Percentiles rank a stretch among this genome's conserved stretches.
Conservation (phyloP, 495 filamentous ascomycete species). For the Tetracladium setigerum region DNA sequence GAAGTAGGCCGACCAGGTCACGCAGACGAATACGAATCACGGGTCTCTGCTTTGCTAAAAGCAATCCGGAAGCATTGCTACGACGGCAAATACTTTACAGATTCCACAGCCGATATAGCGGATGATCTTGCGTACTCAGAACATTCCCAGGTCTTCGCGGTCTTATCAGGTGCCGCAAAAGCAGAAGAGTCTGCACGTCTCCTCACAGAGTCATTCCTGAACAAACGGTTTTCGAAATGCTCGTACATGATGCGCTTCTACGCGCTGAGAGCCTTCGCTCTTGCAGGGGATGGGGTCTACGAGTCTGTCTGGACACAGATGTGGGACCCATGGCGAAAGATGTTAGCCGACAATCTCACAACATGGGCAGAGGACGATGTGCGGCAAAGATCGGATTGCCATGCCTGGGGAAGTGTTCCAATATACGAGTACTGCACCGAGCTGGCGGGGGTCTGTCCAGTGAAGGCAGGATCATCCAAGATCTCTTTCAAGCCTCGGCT, state of each 20-base stretch:
- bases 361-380: slow-evolving; percentile 37
- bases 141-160: slow-evolving; percentile 31
- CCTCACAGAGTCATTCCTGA: slow-evolving; percentile 17
- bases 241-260: slow-evolving; percentile 36
- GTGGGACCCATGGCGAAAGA: slow-evolving; percentile 27
- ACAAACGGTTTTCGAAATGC: slow-evolving; percentile 26
- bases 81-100: slow-evolving; percentile 17
- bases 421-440: slow-evolving; percentile 34
- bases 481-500: slow-evolving; percentile 28
- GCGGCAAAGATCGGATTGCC: slow-evolving; percentile 32
- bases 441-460: slow-evolving; percentile 23
- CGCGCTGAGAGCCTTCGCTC: slow-evolving; percentile 26
- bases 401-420: slow-evolving; percentile 36
- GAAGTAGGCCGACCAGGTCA: slow-evolving; percentile 25
- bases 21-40: slow-evolving; percentile 27
- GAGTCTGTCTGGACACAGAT: slow-evolving; percentile 17
- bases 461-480: slow-evolving; percentile 20
- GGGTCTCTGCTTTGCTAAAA: slow-evolving; percentile 15
- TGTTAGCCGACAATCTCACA: slow-evolving; percentile 29
- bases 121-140: slow-evolving; percentile 25
- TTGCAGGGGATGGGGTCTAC: slow-evolving; percentile 6
- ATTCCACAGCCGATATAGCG: slow-evolving; percentile 8
- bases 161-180: slow-evolving; percentile 24
- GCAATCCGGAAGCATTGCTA: slow-evolving; percentile 29
- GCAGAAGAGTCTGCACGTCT: slow-evolving; percentile 8